Evolutionary conservation across 768 basidiomycete genomes (phyloP).

Genomic region (Naganishia onofrii): DNA sequence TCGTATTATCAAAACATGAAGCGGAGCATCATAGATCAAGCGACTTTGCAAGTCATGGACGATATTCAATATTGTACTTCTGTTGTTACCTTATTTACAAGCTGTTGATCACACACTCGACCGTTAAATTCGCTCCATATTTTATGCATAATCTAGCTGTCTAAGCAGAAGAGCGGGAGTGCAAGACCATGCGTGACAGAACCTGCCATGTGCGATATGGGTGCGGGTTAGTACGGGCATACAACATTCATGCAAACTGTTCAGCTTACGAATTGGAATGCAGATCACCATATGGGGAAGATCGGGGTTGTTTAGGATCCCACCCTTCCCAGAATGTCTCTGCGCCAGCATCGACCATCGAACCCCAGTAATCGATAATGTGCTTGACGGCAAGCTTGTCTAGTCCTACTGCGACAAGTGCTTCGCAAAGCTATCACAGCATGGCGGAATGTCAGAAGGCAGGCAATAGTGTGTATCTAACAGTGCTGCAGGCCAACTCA

Average conservation of each 20-base stretch:
- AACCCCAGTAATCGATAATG: constrained; percentile 41
- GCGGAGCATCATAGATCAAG: too few relatives aligned
- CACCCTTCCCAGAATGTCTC: constrained; percentile 43
- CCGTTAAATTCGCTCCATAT: too few relatives aligned
- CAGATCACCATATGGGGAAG: constrained; percentile 38
- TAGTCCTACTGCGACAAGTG: constrained; percentile 38
- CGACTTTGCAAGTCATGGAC: too few relatives aligned
- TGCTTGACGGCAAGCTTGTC: constrained; percentile 37
- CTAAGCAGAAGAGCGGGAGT: constrained; percentile 36
- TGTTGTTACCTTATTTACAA: too few relatives aligned
- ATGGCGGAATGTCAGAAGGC: background rate
- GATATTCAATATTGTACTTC: too few relatives aligned
- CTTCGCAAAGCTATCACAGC: constrained; percentile 34
- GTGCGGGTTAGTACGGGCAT: background rate
- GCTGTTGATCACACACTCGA: too few relatives aligned
- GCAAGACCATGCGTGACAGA: constrained; percentile 42
- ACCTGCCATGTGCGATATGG: constrained; percentile 10
- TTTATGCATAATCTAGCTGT: constrained; percentile 32
- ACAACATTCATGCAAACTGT: background rate
- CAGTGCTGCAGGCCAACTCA: background rate
- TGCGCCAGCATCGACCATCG: constrained; percentile 39
- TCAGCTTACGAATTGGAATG: constrained; percentile 38
- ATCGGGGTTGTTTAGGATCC: constrained; percentile 33
- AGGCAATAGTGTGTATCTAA: too few relatives aligned
- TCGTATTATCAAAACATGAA: too few relatives aligned